These are phyloP conservation scores for Suhomyces atakaporum DNA, from an alignment of 1,139 yeast species.

Conservation along the genomic window DNA sequence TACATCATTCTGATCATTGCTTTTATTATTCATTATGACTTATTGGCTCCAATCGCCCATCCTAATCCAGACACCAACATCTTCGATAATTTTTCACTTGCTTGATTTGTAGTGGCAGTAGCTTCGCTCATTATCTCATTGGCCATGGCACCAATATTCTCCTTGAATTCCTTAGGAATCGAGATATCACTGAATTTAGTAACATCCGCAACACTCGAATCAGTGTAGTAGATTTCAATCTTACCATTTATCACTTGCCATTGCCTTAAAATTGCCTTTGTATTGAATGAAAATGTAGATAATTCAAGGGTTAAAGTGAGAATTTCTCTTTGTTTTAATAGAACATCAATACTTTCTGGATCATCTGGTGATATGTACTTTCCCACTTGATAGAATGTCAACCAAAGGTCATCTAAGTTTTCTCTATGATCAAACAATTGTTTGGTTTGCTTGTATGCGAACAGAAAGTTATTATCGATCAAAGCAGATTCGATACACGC, in stretches of 20 bases:
- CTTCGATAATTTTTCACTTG: slow-evolving; percentile 53
- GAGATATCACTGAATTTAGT: slow-evolving; percentile 2
- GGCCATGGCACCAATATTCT: slow-evolving; percentile 24
- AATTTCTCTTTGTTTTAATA: slow-evolving; percentile 49
- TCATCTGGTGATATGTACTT: slow-evolving; percentile 47
- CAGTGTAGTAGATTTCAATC: slow-evolving; percentile 23
- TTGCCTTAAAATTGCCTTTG: slow-evolving; percentile 37
- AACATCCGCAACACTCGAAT: slow-evolving; percentile 6
- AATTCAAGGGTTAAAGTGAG: slow-evolving; percentile 46
- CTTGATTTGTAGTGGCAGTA: slow-evolving; percentile 36
- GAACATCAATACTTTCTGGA: slow-evolving; percentile 22
- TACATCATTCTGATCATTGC: too few relatives aligned
- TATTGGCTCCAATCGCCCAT: slow-evolving; percentile 65
- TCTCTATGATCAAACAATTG: slow-evolving; percentile 26
- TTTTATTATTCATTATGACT: slow-evolving; percentile 7
- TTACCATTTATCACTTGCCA: slow-evolving; percentile 36
- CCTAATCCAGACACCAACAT: slow-evolving; percentile 60
- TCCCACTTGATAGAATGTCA: slow-evolving; percentile 64
- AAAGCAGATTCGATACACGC: slow-evolving; percentile 62
- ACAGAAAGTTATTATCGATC: slow-evolving; percentile 53
- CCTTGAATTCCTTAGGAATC: slow-evolving; percentile 8
- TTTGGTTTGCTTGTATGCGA: slow-evolving; percentile 45
- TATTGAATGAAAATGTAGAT: slow-evolving; percentile 25
- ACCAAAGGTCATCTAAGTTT: slow-evolving; percentile 50
- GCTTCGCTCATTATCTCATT: slow-evolving; percentile 38